These are phyloP conservation scores for Aegilops umbellulata DNA, from an alignment of 176 grass and related monocot genomes.

Conservation along the genomic window DNA sequence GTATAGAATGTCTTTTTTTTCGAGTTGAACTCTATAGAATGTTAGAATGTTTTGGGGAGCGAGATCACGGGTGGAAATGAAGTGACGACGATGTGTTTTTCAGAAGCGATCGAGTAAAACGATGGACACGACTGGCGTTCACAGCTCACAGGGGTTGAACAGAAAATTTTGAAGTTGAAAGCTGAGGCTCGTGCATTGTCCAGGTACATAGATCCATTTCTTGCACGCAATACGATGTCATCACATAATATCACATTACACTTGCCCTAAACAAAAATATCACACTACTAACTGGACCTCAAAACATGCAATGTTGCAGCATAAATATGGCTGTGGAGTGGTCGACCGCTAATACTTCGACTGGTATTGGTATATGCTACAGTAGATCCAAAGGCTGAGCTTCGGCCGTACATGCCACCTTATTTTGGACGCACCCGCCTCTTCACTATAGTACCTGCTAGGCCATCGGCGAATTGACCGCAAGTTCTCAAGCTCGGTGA, in stretches of 20 bases:
- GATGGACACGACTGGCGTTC: no score
- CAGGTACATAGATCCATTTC: not conserved
- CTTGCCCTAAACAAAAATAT: not conserved
- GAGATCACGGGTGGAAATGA: no score
- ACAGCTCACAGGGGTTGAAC: not conserved
- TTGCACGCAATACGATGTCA: not conserved
- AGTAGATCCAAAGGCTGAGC: not conserved
- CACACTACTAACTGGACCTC: not conserved
- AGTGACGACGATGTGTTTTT: no score
- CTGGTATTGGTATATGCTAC: not conserved
- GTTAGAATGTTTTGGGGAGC: no score
- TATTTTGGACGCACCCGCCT: not conserved
- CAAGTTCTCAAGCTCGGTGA: not conserved
- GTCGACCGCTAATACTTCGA: not conserved
- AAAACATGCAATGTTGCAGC: not conserved
- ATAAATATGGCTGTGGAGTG: not conserved
- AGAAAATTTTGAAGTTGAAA: not conserved
- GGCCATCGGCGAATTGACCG: not conserved
- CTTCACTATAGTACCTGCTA: not conserved
- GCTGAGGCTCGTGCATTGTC: not conserved
- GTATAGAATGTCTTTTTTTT: no score
- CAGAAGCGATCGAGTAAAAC: no score
- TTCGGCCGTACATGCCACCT: not conserved
- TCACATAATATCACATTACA: not conserved
- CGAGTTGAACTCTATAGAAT: no score